These are phyloP conservation scores for Collybiopsis luxurians DNA, from an alignment of 768 basidiomycete genomes.

Conservation along the genomic window DNA sequence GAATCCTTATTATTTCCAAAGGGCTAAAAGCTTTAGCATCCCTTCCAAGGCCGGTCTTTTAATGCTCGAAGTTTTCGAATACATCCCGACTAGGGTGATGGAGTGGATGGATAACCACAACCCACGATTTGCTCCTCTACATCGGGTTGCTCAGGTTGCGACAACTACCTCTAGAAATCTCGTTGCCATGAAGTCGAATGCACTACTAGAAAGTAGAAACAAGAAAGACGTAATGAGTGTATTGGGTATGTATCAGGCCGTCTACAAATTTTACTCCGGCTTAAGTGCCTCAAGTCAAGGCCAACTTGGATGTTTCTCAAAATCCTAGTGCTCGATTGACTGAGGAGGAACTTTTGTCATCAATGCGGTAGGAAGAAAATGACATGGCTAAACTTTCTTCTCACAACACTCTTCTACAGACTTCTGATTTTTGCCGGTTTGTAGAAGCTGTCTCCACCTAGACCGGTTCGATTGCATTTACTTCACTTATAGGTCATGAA, in stretches of 20 bases:
- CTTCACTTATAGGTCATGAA: neutral
- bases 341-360: no score
- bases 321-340: constrained; percentile 1
- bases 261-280: no score
- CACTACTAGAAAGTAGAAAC: constrained; percentile 4
- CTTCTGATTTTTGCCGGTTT: neutral
- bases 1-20: neutral
- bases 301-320: constrained; percentile 11
- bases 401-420: neutral
- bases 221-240: constrained; percentile 32
- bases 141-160: neutral
- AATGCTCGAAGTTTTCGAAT: neutral
- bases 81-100: constrained; percentile 18
- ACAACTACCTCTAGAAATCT: constrained; percentile 6
- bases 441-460: neutral
- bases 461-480: neutral
- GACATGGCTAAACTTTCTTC: neutral
- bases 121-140: neutral
- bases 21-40: constrained; percentile 22
- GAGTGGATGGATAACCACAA: constrained; percentile 12
- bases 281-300: constrained; percentile 15
- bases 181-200: neutral
- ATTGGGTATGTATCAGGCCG: constrained; percentile 20
- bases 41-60: neutral
- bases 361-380: no score